phyloP scores from a whole-genome alignment of 2,329 filamentous ascomycete genomes.

The Verticillium alfalfae region DNA sequence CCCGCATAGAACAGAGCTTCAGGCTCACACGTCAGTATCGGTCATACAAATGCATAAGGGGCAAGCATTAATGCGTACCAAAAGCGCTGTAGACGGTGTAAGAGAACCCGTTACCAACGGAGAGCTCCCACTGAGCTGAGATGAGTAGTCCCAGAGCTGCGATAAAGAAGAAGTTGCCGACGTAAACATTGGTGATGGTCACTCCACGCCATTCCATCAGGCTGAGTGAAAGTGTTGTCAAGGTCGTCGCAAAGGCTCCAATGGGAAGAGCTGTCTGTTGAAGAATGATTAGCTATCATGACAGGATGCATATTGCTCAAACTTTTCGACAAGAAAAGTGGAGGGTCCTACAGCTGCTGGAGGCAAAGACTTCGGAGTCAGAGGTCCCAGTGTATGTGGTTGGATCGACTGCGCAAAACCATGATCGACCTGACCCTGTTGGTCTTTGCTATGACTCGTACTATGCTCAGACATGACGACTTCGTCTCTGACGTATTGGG shows the following conservation, averaged over 20 bases:
- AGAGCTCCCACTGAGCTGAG: slow-evolving; percentile 50
- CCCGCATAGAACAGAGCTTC: slow-evolving; percentile 18
- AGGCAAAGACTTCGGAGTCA: slow-evolving; percentile 3
- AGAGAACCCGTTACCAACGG: slow-evolving; percentile 43
- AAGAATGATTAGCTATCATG: background rate
- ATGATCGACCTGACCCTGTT: background rate
- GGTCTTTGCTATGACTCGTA: background rate
- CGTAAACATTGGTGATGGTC: slow-evolving; percentile 42
- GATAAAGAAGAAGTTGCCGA: slow-evolving; percentile 49
- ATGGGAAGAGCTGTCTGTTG: slow-evolving; percentile 40
- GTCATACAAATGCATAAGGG: background rate
- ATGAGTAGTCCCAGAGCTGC: slow-evolving; percentile 45
- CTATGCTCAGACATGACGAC: background rate
- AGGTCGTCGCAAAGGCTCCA: slow-evolving; percentile 47
- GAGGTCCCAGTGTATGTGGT: background rate
- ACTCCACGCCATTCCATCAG: slow-evolving; percentile 51
- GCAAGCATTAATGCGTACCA: slow-evolving; percentile 20
- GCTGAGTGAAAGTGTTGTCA: slow-evolving; percentile 47
- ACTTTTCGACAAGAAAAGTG: background rate
- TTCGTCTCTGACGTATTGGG: background rate
- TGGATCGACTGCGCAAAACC: background rate
- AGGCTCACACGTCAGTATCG: background rate
- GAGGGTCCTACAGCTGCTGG: slow-evolving; percentile 1
- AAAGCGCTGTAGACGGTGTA: slow-evolving; percentile 51
- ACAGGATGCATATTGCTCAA: background rate